A percentile compares a stretch with the other conserved stretches of the same genome.
Conservation (phyloP, 1,284 basidiomycete species). For the Apiotrichum sp. region DNA sequence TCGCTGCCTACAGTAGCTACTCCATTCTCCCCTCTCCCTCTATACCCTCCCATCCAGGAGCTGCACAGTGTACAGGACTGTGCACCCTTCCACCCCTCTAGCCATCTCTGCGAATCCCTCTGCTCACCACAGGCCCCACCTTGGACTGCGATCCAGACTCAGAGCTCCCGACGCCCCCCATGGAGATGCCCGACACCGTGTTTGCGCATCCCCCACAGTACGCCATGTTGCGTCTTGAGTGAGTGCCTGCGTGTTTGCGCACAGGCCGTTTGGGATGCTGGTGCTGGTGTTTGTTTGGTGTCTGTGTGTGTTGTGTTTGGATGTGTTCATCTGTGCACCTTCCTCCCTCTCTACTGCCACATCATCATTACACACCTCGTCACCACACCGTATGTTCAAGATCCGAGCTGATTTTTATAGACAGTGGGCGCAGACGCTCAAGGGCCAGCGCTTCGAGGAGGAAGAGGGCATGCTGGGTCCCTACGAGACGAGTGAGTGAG, state of each 20-base stretch:
- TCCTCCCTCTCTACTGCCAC: too few relatives aligned
- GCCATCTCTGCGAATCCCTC: neutral
- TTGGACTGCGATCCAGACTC: neutral
- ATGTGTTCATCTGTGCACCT: too few relatives aligned
- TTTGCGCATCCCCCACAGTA: neutral
- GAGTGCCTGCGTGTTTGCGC: too few relatives aligned
- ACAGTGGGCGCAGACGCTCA: slow-evolving; percentile 1
- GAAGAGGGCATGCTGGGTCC: slow-evolving; percentile 41
- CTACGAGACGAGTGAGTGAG: slow-evolving; percentile 33
- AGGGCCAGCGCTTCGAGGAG: slow-evolving; percentile 4
- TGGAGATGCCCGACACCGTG: too few relatives aligned
- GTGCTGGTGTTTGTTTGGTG: too few relatives aligned
- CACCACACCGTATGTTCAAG: neutral
- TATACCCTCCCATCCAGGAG: too few relatives aligned
- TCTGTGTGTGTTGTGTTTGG: too few relatives aligned
- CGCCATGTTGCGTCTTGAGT: neutral
- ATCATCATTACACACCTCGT: too few relatives aligned
- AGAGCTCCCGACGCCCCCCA: too few relatives aligned
- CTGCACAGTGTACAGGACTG: neutral
- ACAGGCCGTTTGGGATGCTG: too few relatives aligned
- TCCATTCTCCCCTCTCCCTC: too few relatives aligned
- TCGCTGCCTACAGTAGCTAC: too few relatives aligned
- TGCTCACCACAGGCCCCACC: neutral
- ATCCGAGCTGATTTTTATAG: neutral
- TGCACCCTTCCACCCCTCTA: neutral